Evolutionary conservation across 768 basidiomycete species (phyloP).

Genomic region (Suillus lakei): DNA sequence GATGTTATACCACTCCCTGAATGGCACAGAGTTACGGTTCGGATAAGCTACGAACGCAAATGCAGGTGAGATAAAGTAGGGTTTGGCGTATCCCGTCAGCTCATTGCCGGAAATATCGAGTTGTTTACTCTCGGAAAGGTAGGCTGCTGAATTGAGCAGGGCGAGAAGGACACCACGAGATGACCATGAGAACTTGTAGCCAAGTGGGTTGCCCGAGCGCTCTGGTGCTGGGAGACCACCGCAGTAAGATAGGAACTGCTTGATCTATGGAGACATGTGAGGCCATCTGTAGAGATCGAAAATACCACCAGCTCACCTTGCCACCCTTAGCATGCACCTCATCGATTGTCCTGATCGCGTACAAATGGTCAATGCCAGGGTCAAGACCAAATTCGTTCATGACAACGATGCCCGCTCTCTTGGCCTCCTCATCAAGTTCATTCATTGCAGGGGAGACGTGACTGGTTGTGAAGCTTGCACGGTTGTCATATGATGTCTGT

Average conservation of each 20-base stretch:
- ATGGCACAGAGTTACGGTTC: slow-evolving; percentile 91
- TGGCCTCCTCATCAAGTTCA: slow-evolving; percentile 79
- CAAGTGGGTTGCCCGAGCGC: slow-evolving; percentile 91
- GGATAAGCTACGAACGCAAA: slow-evolving; percentile 97
- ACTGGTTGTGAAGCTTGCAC: slow-evolving; percentile 97
- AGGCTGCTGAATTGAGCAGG: slow-evolving; percentile 87
- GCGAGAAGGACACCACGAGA: slow-evolving; percentile 95
- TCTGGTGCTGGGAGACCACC: slow-evolving; percentile 95
- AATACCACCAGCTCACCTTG: slow-evolving; percentile 58
- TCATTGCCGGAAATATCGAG: slow-evolving; percentile 75
- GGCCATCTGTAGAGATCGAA: neutral
- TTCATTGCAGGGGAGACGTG: slow-evolving; percentile 93
- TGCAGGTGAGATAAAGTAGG: slow-evolving; percentile 94
- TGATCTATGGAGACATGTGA: slow-evolving; percentile 55
- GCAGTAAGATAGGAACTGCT: slow-evolving; percentile 92
- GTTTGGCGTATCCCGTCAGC: slow-evolving; percentile 88
- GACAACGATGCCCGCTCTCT: slow-evolving; percentile 89
- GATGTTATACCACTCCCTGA: slow-evolving; percentile 90
- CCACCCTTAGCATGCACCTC: slow-evolving; percentile 96
- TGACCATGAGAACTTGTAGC: slow-evolving; percentile 99
- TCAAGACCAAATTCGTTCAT: slow-evolving; percentile 99
- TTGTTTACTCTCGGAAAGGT: slow-evolving; percentile 67
- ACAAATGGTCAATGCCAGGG: slow-evolving; percentile 93
- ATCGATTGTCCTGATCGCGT: slow-evolving; percentile 91
- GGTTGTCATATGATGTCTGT: slow-evolving; percentile 99